phyloP scores from a whole-genome alignment of 2,329 filamentous ascomycete species.

The Graphium sp. region DNA sequence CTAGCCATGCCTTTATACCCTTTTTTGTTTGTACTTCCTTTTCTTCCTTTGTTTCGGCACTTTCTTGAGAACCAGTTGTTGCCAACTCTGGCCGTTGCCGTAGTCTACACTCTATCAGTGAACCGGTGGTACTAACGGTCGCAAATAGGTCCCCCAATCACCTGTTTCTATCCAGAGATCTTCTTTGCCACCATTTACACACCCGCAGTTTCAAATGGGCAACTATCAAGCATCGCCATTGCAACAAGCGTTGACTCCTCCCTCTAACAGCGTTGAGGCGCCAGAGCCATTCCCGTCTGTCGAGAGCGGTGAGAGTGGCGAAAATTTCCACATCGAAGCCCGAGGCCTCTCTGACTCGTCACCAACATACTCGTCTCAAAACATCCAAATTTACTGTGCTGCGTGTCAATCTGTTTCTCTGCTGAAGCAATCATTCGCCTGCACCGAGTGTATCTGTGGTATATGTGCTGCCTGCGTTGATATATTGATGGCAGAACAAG shows the following conservation, averaged over 20 bases:
- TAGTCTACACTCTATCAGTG: too few relatives aligned
- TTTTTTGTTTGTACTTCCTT: not conserved
- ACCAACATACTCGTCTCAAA: conserved; percentile 53
- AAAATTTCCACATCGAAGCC: conserved; percentile 54
- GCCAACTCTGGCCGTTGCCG: too few relatives aligned
- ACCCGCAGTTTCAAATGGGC: conserved; percentile 40
- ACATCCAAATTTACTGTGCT: conserved; percentile 82
- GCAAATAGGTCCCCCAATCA: conserved; percentile 42
- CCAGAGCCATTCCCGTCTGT: conserved; percentile 79
- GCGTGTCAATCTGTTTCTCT: conserved; percentile 65
- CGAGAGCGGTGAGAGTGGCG: conserved; percentile 58
- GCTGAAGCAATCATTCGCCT: conserved; percentile 76
- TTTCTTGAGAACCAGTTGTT: too few relatives aligned
- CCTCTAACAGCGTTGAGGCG: conserved; percentile 48
- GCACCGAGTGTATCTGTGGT: conserved; percentile 90
- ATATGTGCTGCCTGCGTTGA: conserved; percentile 81
- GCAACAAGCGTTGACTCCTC: conserved; percentile 79
- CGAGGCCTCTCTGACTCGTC: conserved; percentile 55
- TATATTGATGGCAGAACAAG: conserved; percentile 59
- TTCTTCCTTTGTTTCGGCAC: not conserved
- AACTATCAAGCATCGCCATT: conserved; percentile 80
- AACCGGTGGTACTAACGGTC: not conserved
- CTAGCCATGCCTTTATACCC: not conserved
- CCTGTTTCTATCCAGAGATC: conserved; percentile 45
- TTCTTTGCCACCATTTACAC: conserved; percentile 42